phyloP scores from a whole-genome alignment of 768 basidiomycete genomes.

The Rhizopogon vinicolor region DNA sequence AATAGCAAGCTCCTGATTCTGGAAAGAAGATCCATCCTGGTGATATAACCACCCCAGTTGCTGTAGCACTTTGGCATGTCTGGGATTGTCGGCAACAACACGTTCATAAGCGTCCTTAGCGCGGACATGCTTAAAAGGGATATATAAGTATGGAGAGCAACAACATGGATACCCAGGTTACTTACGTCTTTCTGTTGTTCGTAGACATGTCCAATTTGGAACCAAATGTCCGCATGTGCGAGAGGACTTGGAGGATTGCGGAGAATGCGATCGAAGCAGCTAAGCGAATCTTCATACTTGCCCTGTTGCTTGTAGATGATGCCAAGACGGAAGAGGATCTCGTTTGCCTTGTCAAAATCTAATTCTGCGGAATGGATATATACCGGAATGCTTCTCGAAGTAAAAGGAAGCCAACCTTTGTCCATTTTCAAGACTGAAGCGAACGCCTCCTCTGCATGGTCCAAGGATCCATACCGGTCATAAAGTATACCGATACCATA shows the following conservation, averaged over 20 bases:
- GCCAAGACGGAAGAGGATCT: slow-evolving; percentile 95
- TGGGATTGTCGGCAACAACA: slow-evolving; percentile 88
- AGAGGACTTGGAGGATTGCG: slow-evolving; percentile 94
- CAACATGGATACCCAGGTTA: slow-evolving; percentile 6
- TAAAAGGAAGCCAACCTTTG: slow-evolving; percentile 56
- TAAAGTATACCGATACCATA: slow-evolving; percentile 99
- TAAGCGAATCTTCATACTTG: slow-evolving; percentile 84
- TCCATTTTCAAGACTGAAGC: slow-evolving; percentile 96
- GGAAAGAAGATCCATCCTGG: slow-evolving; percentile 91
- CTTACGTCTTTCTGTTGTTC: slow-evolving; percentile 95
- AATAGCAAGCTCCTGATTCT: slow-evolving; percentile 93
- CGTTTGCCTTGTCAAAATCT: slow-evolving; percentile 98
- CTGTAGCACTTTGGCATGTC: slow-evolving; percentile 95
- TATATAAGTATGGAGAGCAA: slow-evolving; percentile 12
- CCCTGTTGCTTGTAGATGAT: slow-evolving; percentile 99
- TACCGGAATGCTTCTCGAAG: slow-evolving; percentile 10
- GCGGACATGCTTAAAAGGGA: slow-evolving; percentile 59
- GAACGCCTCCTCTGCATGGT: slow-evolving; percentile 99
- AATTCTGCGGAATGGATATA: slow-evolving; percentile 26
- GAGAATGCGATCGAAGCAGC: slow-evolving; percentile 95
- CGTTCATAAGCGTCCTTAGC: slow-evolving; percentile 97
- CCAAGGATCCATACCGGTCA: slow-evolving; percentile 96
- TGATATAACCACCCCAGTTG: slow-evolving; percentile 98
- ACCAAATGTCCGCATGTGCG: slow-evolving; percentile 98
- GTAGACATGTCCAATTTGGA: slow-evolving; percentile 98